Evolutionary conservation across 2,329 filamentous ascomycete species (phyloP).

Genomic region (Dothistroma septosporum): DNA sequence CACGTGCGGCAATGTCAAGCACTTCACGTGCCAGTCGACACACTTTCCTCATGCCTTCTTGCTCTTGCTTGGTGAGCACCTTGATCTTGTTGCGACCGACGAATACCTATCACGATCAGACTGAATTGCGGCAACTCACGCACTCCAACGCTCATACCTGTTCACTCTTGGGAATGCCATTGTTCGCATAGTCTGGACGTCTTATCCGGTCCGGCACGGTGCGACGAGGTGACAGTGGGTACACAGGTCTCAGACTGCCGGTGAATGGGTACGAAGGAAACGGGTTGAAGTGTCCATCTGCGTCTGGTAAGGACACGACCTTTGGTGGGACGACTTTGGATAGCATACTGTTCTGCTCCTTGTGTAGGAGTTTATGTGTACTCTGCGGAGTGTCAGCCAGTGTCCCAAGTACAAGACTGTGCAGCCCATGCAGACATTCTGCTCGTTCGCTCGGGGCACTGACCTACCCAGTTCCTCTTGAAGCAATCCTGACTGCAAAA

Average conservation of each 20-base stretch:
- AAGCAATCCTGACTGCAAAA: conserved; percentile 99
- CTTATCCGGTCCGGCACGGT: conserved; percentile 74
- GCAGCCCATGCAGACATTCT: background rate
- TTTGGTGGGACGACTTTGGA: conserved; percentile 73
- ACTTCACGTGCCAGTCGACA: conserved; percentile 85
- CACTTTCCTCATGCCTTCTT: conserved; percentile 88
- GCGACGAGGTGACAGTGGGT: conserved; percentile 63
- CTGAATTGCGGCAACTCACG: background rate
- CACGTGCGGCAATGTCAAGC: conserved; percentile 82
- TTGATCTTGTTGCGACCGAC: conserved; percentile 72
- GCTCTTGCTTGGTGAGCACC: conserved; percentile 72
- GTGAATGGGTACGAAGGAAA: conserved; percentile 84
- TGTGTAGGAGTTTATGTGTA: conserved; percentile 80
- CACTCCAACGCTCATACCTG: conserved; percentile 53
- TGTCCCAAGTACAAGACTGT: conserved; percentile 2
- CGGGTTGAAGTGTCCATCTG: conserved; percentile 83
- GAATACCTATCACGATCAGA: conserved; percentile 40
- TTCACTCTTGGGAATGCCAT: conserved; percentile 69
- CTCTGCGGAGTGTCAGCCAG: conserved; percentile 48
- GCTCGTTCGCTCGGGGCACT: conserved; percentile 23
- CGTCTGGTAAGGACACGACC: conserved; percentile 83
- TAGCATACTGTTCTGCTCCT: conserved; percentile 66
- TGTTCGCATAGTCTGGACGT: conserved; percentile 80
- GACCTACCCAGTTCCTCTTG: conserved; percentile 90
- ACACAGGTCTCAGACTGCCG: conserved; percentile 73